phyloP scores from a whole-genome alignment of 176 grass and related monocot species.

The Lolium rigidum region DNA sequence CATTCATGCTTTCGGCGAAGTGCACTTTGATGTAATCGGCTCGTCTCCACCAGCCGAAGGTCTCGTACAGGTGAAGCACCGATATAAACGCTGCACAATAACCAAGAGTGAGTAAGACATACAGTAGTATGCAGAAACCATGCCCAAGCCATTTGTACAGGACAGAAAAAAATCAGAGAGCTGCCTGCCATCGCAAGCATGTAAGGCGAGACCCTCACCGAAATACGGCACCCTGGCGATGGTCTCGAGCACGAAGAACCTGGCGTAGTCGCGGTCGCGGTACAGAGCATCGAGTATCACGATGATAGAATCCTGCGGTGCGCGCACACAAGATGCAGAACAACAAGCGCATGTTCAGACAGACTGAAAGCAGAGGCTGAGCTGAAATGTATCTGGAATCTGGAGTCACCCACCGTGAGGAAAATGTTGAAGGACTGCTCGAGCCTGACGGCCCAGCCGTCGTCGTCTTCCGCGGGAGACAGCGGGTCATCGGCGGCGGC shows the following conservation, averaged over 20 bases:
- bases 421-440: slow-evolving; percentile 81
- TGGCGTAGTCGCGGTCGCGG: slow-evolving; percentile 71
- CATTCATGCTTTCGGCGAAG: slow-evolving; percentile 95
- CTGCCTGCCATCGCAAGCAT: neutral
- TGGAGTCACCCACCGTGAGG: slow-evolving; percentile 49
- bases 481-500: slow-evolving; percentile 12
- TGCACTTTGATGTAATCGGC: slow-evolving; percentile 95
- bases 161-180: neutral
- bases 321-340: neutral
- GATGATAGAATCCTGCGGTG: slow-evolving; percentile 60
- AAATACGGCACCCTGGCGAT: slow-evolving; percentile 91
- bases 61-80: slow-evolving; percentile 95
- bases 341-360: neutral
- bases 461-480: slow-evolving; percentile 24
- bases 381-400: neutral
- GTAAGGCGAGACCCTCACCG: slow-evolving; percentile 53
- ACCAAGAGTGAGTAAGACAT: slow-evolving; percentile 6
- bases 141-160: neutral
- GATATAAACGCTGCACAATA: slow-evolving; percentile 87
- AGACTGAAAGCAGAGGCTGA: neutral
- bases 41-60: slow-evolving; percentile 89
- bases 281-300: slow-evolving; percentile 57
- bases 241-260: slow-evolving; percentile 87
- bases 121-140: neutral
- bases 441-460: slow-evolving; percentile 58